Base-by-base conservation (phyloP, 1,284 basidiomycete genomes). In the Chiua sp. region DNA sequence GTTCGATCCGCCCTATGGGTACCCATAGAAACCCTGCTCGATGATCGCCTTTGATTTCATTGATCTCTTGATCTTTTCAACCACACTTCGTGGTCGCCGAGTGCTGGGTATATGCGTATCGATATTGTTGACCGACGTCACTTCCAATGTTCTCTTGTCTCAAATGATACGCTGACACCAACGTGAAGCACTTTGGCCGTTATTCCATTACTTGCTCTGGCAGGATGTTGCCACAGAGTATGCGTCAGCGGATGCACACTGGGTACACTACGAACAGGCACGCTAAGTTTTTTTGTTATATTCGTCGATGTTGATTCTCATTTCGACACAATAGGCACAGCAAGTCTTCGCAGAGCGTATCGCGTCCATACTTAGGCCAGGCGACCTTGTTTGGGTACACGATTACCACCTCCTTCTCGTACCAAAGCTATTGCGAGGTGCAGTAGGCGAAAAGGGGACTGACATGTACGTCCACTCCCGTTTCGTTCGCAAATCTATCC, bases 121-220 rank as follows among this genome's bases (percentile, higher is more conserved):
- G 10, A 35, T 35, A 7, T 35, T 13, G 18, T 22, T 23, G 30
- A 59, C 63, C 10, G 30, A 32, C 51, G 20, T 59, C 52, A 32
- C 56, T 47, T 12, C 22, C 33, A 39, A 28, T 7, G 35, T 54
- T 44, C 12, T 10, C 32, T 47, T 26, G 26, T 16, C 32, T 37
- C 44, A 57, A 44, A 37, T 53, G 53, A 60, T 26, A 46, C 47
- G 3, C 59, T 68, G 42, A 57, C 51, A 32, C 20, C 15, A 37
- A 47, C 16, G 42, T 39, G 20, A 68, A 94, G 93, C 91, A 42
- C 87, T 99, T 54, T 99, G 97, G 97, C 98, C 97, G 0, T 81
- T 98, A 32, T 98, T 99, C 85, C 98, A 99, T 80, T 99, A 99
- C 75, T 86, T 99, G 59, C 89, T 98, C 58, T 98, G 96, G 96